These are phyloP conservation scores for Bacterosira constricta DNA, from an alignment of 108 stramenopile species.

Conservation along the genomic window DNA sequence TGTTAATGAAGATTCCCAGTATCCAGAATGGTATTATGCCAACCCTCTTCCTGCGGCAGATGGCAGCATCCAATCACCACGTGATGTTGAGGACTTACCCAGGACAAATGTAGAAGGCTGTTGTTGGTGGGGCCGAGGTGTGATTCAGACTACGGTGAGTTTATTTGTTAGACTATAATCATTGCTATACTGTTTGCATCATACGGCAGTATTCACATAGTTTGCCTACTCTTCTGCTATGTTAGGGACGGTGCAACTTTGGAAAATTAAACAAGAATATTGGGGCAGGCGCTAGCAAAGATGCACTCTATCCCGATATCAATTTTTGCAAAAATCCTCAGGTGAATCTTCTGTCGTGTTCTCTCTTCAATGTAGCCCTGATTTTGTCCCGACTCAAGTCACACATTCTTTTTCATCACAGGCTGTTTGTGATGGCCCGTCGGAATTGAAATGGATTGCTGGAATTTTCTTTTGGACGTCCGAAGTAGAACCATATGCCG, in stretches of 20 bases:
- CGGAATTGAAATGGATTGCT: constrained; percentile 12
- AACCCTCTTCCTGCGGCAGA: constrained; percentile 1
- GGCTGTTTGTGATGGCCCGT: constrained; percentile 8
- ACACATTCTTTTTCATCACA: no score
- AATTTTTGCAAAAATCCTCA: constrained; percentile 22
- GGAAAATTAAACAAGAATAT: constrained; percentile 17
- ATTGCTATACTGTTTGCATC: no score
- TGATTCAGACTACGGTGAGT: constrained; percentile 16
- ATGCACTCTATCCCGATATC: constrained; percentile 16
- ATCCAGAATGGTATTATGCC: constrained; percentile 5
- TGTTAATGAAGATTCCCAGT: constrained; percentile 1
- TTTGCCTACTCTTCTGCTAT: no score
- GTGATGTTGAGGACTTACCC: constrained; percentile 8
- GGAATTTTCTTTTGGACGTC: constrained; percentile 20
- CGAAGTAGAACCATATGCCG: constrained; percentile 2
- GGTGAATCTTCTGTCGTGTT: no score
- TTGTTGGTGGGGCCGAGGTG: constrained; percentile 20
- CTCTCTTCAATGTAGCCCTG: no score
- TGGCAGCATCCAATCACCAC: constrained; percentile 1
- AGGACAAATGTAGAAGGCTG: constrained; percentile 22
- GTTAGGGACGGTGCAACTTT: constrained; percentile 10
- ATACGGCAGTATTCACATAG: no score
- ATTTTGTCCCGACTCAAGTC: no score
- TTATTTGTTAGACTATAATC: no score
- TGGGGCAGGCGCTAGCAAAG: constrained; percentile 10